phyloP scores from a whole-genome alignment of 2,329 filamentous ascomycete species.

The Botryotinia narcissicola region DNA sequence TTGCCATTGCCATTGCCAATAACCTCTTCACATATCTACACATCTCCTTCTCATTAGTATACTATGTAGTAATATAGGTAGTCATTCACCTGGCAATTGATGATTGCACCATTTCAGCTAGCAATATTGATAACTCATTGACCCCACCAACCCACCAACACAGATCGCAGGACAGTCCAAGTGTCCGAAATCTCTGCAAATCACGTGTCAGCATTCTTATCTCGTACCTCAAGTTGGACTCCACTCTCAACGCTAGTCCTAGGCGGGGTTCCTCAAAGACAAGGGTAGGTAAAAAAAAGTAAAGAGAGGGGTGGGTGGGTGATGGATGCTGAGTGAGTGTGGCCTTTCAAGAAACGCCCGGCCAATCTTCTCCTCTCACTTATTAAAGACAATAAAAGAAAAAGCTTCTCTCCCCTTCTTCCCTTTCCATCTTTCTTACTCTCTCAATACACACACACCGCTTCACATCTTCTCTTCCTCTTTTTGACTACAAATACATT shows the following conservation, averaged over 20 bases:
- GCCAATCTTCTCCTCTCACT: not conserved
- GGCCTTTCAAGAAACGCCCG: not conserved
- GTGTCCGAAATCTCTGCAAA: conserved; percentile 14
- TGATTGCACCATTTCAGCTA: not conserved
- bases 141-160: conserved; percentile 5
- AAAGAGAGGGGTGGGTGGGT: not conserved
- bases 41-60: too few relatives aligned
- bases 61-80: too few relatives aligned
- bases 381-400: not conserved
- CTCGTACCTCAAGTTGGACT: not conserved
- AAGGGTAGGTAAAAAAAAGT: not conserved
- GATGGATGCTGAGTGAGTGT: not conserved
- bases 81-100: not conserved
- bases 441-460: not conserved
- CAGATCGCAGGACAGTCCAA: fast-evolving
- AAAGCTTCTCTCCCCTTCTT: conserved; percentile 2
- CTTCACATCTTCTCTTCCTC: not conserved
- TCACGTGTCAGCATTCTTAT: conserved; percentile 1
- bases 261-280: conserved; percentile 9
- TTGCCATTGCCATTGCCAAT: not conserved
- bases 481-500: not conserved
- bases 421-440: not conserved
- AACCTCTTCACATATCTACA: not conserved
- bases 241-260: conserved; percentile 8
- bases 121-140: not conserved